These are phyloP conservation scores for Alternaria alternata DNA, from an alignment of 2,329 filamentous ascomycete species.

Conservation along the genomic window DNA sequence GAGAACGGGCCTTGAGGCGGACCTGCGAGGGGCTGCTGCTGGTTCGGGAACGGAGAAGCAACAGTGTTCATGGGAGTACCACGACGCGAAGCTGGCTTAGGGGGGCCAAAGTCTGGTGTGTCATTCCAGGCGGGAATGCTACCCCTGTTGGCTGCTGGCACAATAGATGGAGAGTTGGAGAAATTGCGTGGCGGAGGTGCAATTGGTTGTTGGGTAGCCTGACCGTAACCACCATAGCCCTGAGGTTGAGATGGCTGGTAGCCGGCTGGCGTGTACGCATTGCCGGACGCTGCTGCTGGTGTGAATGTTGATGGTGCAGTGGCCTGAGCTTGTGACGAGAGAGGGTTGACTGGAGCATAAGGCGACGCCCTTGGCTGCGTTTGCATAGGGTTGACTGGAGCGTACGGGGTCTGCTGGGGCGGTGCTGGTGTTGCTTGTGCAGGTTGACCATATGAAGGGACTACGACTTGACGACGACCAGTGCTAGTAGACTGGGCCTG, in stretches of 20 bases:
- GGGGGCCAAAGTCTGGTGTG: constrained; percentile 76
- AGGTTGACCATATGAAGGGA: constrained; percentile 44
- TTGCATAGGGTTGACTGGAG: constrained; percentile 39
- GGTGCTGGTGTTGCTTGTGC: constrained; percentile 28
- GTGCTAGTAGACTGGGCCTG: constrained; percentile 50
- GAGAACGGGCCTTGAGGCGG: constrained; percentile 68
- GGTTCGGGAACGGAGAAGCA: constrained; percentile 76
- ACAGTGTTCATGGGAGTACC: constrained; percentile 77
- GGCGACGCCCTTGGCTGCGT: constrained; percentile 35
- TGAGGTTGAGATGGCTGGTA: constrained; percentile 61
- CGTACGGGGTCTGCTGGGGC: constrained; percentile 31
- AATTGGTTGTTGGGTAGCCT: constrained; percentile 54
- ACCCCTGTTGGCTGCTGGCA: constrained; percentile 72
- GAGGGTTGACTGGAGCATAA: constrained; percentile 39
- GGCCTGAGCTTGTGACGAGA: constrained; percentile 40
- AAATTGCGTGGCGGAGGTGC: constrained; percentile 71
- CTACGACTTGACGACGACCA: constrained; percentile 47
- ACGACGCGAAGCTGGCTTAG: constrained; percentile 75
- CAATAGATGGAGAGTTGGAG: constrained; percentile 68
- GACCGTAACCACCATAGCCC: constrained; percentile 56
- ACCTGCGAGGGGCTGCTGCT: constrained; percentile 61
- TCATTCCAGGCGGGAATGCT: constrained; percentile 92
- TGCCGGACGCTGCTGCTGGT: constrained; percentile 32
- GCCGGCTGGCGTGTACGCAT: constrained; percentile 58
- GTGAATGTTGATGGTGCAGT: constrained; percentile 28